These are phyloP conservation scores for Orbilia brochopaga DNA, from an alignment of 2,329 filamentous ascomycete species.

Conservation along the genomic window DNA sequence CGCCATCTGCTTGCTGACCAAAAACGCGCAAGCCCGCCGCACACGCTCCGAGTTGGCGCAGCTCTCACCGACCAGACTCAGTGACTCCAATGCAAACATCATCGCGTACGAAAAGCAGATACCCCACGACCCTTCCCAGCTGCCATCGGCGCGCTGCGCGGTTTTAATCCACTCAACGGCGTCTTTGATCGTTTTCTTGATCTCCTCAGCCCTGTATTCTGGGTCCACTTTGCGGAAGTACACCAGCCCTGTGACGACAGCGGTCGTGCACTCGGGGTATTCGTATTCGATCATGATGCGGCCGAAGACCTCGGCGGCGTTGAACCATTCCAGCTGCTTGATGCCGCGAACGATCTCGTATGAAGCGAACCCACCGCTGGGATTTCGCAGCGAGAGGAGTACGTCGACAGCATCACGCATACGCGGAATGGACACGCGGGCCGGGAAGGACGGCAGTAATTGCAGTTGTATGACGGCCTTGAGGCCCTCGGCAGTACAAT, in stretches of 20 bases:
- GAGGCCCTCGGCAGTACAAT: constrained; percentile 89
- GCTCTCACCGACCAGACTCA: constrained; percentile 80
- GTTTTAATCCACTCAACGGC: constrained; percentile 83
- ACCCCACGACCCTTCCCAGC: constrained; percentile 97
- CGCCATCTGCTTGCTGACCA: constrained; percentile 79
- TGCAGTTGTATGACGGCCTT: constrained; percentile 87
- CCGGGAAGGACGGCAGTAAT: constrained; percentile 74
- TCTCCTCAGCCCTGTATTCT: constrained; percentile 76
- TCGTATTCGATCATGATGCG: constrained; percentile 99
- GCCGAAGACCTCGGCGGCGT: constrained; percentile 95
- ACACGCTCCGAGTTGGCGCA: constrained; percentile 75
- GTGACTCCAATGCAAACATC: constrained; percentile 92
- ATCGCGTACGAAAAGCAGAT: constrained; percentile 97
- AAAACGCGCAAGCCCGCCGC: constrained; percentile 79
- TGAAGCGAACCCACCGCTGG: constrained; percentile 78
- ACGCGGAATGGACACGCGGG: constrained; percentile 74
- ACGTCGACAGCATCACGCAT: constrained; percentile 90
- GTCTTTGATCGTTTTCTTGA: constrained; percentile 72
- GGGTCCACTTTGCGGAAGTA: constrained; percentile 83
- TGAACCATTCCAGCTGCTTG: constrained; percentile 79
- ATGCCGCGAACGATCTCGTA: constrained; percentile 86
- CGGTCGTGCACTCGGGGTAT: constrained; percentile 96
- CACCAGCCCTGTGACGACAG: constrained; percentile 84
- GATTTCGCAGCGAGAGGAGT: constrained; percentile 87
- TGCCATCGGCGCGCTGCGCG: constrained; percentile 79